phyloP scores from a whole-genome alignment of 306 rosid genomes.

The Gleditsia sinensis region DNA sequence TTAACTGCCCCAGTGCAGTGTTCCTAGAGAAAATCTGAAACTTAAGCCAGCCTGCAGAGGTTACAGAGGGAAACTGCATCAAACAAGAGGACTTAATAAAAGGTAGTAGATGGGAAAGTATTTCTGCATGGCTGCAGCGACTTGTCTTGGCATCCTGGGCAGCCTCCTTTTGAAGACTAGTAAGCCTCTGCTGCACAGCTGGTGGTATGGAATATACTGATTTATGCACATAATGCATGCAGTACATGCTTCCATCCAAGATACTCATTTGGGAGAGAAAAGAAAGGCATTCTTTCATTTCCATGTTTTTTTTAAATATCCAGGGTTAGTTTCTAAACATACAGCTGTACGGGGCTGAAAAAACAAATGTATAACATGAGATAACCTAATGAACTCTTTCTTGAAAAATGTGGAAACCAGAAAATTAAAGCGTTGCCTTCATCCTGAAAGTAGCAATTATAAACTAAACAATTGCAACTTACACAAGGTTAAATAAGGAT shows the following conservation, averaged over 20 bases:
- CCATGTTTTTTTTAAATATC: no score
- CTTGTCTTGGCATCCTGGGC: slow-evolving; percentile 1
- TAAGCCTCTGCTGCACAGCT: not conserved
- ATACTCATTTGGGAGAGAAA: slow-evolving; percentile 6
- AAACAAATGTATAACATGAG: not conserved
- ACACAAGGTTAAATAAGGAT: not conserved
- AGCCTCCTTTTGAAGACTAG: not conserved
- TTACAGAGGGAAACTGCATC: not conserved
- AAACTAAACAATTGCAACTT: not conserved
- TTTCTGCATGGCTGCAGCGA: slow-evolving; percentile 15
- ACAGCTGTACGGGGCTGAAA: no score
- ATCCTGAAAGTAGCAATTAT: slow-evolving; percentile 1
- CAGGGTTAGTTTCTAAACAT: not conserved
- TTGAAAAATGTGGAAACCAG: not conserved
- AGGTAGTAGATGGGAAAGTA: not conserved
- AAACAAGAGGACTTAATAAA: not conserved
- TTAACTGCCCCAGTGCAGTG: not conserved
- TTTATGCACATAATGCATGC: not conserved
- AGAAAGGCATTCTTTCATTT: not conserved
- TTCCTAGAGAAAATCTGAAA: slow-evolving; percentile 9
- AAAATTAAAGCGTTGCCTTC: not conserved
- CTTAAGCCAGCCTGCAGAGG: not conserved
- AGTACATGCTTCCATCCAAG: not conserved
- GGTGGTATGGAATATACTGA: no score
- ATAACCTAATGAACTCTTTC: not conserved